phyloP scores from a whole-genome alignment of 1,284 basidiomycete species.

The Taiwanofungus camphoratus region DNA sequence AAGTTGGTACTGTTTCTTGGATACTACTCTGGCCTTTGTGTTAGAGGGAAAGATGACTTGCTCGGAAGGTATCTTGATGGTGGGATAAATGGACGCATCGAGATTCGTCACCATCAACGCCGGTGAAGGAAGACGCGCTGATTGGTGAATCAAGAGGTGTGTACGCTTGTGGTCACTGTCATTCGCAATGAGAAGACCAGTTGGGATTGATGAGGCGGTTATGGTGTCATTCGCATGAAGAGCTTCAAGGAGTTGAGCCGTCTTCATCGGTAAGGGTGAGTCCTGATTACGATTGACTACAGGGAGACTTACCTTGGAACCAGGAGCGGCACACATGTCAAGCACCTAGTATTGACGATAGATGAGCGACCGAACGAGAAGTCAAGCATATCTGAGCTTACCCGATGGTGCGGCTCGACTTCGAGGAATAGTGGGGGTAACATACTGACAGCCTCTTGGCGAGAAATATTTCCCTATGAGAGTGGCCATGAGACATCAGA shows the following conservation, averaged over 20 bases:
- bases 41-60: conserved; percentile 22
- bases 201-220: conserved; percentile 58
- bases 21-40: conserved; percentile 22
- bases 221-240: conserved; percentile 68
- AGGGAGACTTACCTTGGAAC: conserved; percentile 68
- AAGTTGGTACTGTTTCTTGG: conserved; percentile 40
- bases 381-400: conserved; percentile 22
- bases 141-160: conserved; percentile 96
- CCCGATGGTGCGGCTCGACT: conserved; percentile 87
- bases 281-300: not conserved
- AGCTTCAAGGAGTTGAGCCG: conserved; percentile 88
- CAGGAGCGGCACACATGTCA: conserved; percentile 99
- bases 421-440: conserved; percentile 93
- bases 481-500: not conserved
- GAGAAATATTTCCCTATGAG: conserved; percentile 84
- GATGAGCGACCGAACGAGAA: not conserved
- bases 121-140: conserved; percentile 89
- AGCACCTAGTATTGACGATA: conserved; percentile 54
- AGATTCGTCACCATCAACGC: conserved; percentile 94
- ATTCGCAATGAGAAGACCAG: conserved; percentile 84
- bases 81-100: conserved; percentile 88
- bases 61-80: conserved; percentile 53
- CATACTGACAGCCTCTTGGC: conserved; percentile 99
- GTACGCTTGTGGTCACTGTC: conserved; percentile 93
- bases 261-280: conserved; percentile 37